Percentiles rank a stretch among this genome's conserved stretches.
These are phyloP conservation scores for Diplodia seriata DNA, from an alignment of 2,329 filamentous ascomycete genomes.

Conservation along the genomic window DNA sequence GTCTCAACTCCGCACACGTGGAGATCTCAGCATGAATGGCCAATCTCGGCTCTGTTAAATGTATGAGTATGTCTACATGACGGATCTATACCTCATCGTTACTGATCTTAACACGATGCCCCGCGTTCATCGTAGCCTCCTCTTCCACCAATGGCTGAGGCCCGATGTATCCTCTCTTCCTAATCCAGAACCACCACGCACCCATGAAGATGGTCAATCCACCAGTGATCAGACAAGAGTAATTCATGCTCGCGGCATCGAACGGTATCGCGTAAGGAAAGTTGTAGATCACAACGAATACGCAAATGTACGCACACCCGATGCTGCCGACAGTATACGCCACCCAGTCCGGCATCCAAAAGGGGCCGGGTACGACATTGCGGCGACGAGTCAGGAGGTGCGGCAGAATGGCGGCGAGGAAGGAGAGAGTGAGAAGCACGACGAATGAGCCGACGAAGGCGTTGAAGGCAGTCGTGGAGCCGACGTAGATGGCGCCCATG, in stretches of 20 bases:
- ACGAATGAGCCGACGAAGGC: slow-evolving; percentile 69
- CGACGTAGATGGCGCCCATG: slow-evolving; percentile 70
- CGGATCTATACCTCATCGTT: not conserved
- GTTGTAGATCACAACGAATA: slow-evolving; percentile 69
- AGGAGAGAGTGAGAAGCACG: slow-evolving; percentile 63
- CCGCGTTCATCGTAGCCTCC: not conserved
- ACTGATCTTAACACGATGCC: slow-evolving; percentile 9
- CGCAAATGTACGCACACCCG: slow-evolving; percentile 64
- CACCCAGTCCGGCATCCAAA: slow-evolving; percentile 56
- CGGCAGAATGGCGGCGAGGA: slow-evolving; percentile 67
- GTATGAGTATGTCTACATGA: not conserved
- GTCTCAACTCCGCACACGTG: too few relatives aligned
- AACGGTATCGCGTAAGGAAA: slow-evolving; percentile 59
- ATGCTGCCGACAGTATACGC: slow-evolving; percentile 50
- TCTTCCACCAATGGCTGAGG: slow-evolving; percentile 21
- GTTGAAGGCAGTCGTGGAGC: slow-evolving; percentile 70
- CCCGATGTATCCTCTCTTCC: slow-evolving; percentile 24
- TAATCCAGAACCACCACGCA: slow-evolving; percentile 49
- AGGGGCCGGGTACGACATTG: slow-evolving; percentile 63
- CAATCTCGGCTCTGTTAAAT: too few relatives aligned
- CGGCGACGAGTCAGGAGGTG: slow-evolving; percentile 49
- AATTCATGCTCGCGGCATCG: slow-evolving; percentile 60
- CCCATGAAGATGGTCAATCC: slow-evolving; percentile 59
- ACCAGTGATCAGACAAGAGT: slow-evolving; percentile 60
- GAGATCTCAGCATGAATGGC: too few relatives aligned